phyloP scores from a whole-genome alignment of 1,284 basidiomycete genomes.

The Malassezia caprae region DNA sequence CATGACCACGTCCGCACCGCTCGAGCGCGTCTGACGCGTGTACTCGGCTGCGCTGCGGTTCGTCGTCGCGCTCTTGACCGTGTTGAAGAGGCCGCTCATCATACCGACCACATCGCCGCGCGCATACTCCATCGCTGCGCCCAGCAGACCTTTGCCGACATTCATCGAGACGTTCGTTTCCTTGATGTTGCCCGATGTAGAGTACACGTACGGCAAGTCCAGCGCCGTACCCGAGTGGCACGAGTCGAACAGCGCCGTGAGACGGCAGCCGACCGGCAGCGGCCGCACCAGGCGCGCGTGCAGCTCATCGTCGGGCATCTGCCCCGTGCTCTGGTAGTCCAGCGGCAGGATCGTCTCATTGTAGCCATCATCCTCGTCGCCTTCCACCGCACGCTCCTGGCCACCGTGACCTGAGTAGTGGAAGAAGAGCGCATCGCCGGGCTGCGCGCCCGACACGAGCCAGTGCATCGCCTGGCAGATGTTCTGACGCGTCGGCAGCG shows the following conservation, averaged over 20 bases:
- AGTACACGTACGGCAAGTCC: slow-evolving; percentile 55
- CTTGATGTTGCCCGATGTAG: slow-evolving; percentile 84
- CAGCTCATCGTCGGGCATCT: slow-evolving; percentile 48
- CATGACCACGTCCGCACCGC: slow-evolving; percentile 61
- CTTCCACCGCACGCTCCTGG: slow-evolving; percentile 41
- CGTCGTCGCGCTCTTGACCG: slow-evolving; percentile 50
- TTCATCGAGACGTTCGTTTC: slow-evolving; percentile 60
- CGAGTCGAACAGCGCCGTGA: slow-evolving; percentile 41
- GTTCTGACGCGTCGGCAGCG: slow-evolving; percentile 45
- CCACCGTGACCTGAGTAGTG: slow-evolving; percentile 46
- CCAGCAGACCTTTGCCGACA: slow-evolving; percentile 43
- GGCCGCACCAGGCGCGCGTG: slow-evolving; percentile 45
- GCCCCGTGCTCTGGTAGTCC: slow-evolving; percentile 41
- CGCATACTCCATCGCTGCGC: slow-evolving; percentile 61
- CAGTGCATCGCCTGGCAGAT: slow-evolving; percentile 47
- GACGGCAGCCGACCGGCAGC: slow-evolving; percentile 36
- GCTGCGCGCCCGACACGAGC: slow-evolving; percentile 39
- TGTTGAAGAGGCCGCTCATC: slow-evolving; percentile 48
- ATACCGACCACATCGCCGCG: slow-evolving; percentile 64
- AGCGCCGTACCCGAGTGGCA: slow-evolving; percentile 47
- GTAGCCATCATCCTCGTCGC: slow-evolving; percentile 46
- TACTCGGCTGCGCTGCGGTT: slow-evolving; percentile 58
- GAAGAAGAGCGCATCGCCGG: slow-evolving; percentile 48
- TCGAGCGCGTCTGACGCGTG: slow-evolving; percentile 62
- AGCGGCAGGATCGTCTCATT: slow-evolving; percentile 48